phyloP scores from a whole-genome alignment of 1,284 basidiomycete genomes.

The Tylopilus microsporus region DNA sequence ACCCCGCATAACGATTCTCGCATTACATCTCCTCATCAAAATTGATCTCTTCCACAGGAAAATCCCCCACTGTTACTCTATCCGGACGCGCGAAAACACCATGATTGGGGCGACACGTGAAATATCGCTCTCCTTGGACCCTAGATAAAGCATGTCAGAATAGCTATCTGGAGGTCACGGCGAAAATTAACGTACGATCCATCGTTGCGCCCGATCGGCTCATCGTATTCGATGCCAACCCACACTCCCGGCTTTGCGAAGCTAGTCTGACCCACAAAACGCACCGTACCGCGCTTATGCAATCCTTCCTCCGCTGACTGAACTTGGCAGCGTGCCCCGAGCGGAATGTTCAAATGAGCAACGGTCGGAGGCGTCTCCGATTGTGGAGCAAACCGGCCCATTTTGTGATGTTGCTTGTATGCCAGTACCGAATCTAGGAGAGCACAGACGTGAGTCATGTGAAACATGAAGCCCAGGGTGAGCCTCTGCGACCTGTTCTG shows the following conservation, averaged over 20 bases:
- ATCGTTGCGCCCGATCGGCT: conserved; percentile 93
- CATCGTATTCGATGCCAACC: conserved; percentile 95
- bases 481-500: conserved; percentile 54
- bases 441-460: not conserved
- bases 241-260: conserved; percentile 73
- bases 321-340: conserved; percentile 79
- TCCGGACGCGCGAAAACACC: conserved; percentile 88
- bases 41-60: conserved; percentile 73
- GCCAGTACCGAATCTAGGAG: conserved; percentile 79
- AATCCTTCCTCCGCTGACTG: conserved; percentile 63
- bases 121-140: conserved; percentile 83
- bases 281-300: conserved; percentile 79
- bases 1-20: not conserved
- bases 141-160: conserved; percentile 38
- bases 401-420: conserved; percentile 84
- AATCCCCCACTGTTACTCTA: conserved; percentile 81
- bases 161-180: not conserved
- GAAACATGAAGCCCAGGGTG: not conserved
- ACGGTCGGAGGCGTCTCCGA: conserved; percentile 19
- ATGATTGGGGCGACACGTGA: conserved; percentile 69
- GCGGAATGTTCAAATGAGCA: conserved; percentile 38
- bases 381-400: conserved; percentile 78
- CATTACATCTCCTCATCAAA: conserved; percentile 73
- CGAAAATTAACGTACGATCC: conserved; percentile 66
- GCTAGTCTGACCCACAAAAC: conserved; percentile 77